Base-by-base conservation (phyloP, 2,329 filamentous ascomycete genomes). In the Colletotrichum sidae region DNA sequence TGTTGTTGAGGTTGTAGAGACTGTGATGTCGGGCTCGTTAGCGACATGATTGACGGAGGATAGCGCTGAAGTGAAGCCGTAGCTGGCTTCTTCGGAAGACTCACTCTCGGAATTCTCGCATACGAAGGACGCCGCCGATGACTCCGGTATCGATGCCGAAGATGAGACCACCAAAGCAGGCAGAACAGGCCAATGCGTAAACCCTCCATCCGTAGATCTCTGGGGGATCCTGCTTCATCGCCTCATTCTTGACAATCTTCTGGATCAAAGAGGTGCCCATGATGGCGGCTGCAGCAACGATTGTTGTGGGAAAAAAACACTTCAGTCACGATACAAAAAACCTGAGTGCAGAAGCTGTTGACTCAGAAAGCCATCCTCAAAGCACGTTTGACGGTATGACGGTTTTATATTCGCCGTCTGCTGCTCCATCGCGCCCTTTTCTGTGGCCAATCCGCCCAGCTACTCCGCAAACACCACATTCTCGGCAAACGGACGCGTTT, bases 141-240 rank as follows among this genome's bases (percentile, higher is more conserved):
- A 72, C 69, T 12, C 70, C 70, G 25, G 70, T 72, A 51, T 73
- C 72, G 67, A 72, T 70, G 47, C 72, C 72, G 47, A 68, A 68
- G 15, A 68, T 65, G 11, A 66, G 54, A n/a, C 61, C 65, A 34
- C 65, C 61, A 35, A 65, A 65, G 33, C 65, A 68, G 34, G 65
- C 65, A 8, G 65, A 67, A 39, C 60, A 67, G 11, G 60, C 65
- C 15, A 67, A 60, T 55, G 65, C 65, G 15, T 55, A 67, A n/a
- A 55, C 65, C 35, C 65, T 57, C 50, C 61, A 65, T 34, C 62
- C 62, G 49, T 68, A 68, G 34, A 68, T 68, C 44, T 68, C 65
- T 41, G 62, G 53, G 13, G 65, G 65, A 9, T 68, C 65, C 53
- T 68, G 12, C 41, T 65, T 68, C 61, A 65, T 68, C 10, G 65